phyloP scores from a whole-genome alignment of 1,284 basidiomycete species.

The Earliella scabrosa region DNA sequence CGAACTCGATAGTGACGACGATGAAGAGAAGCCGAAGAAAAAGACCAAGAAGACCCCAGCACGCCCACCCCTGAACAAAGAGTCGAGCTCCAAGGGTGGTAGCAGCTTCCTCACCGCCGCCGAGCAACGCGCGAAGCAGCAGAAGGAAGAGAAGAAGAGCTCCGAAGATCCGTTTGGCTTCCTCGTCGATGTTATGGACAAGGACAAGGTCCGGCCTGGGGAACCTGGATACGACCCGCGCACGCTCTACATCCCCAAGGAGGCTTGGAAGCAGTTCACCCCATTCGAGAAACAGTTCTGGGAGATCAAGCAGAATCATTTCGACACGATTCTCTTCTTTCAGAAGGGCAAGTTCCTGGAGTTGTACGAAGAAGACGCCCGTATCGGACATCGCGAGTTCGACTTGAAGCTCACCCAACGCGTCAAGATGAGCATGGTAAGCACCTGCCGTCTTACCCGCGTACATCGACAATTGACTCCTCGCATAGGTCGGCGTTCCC shows the following conservation, averaged over 20 bases:
- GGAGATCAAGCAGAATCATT: conserved; percentile 97
- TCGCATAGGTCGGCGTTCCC: conserved; percentile 96
- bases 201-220: conserved; percentile 80
- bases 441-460: conserved; percentile 17
- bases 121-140: conserved; percentile 76
- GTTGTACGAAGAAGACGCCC: conserved; percentile 95
- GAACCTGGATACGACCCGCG: conserved; percentile 93
- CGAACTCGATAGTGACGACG: conserved; percentile 29
- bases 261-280: conserved; percentile 85
- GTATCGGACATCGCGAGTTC: conserved; percentile 89
- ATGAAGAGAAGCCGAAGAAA: conserved; percentile 26
- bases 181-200: conserved; percentile 79
- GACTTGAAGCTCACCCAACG: conserved; percentile 90
- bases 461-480: background rate
- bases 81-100: conserved; percentile 31
- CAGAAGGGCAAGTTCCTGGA: conserved; percentile 84
- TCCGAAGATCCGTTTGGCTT: conserved; percentile 86
- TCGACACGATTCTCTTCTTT: conserved; percentile 95
- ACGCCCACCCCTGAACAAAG: conserved; percentile 37
- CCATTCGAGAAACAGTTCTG: conserved; percentile 99
- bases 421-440: conserved; percentile 98
- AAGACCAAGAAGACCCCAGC: conserved; percentile 36
- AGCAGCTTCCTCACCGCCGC: conserved; percentile 81
- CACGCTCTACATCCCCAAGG: conserved; percentile 83
- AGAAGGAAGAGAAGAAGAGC: conserved; percentile 84